Evolutionary conservation across 306 rosid genomes (phyloP).

Genomic region (Ammopiptanthus mongolicus): DNA sequence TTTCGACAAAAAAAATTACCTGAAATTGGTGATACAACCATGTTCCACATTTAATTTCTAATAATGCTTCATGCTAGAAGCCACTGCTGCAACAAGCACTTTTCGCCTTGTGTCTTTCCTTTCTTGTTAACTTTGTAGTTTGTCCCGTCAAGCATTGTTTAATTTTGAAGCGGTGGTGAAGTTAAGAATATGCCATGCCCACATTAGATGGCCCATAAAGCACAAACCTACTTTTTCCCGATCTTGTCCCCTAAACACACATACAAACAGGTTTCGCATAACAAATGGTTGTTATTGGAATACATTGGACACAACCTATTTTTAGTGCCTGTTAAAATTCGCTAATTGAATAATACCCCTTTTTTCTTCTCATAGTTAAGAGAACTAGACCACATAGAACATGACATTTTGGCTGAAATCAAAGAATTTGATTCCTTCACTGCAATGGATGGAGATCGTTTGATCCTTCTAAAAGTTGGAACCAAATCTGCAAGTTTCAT

Average conservation of each 20-base stretch:
- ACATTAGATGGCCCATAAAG: conserved; percentile 7
- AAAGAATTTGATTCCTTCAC: conserved; percentile 36
- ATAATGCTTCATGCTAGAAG: no score
- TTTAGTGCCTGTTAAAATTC: background rate
- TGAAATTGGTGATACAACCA: no score
- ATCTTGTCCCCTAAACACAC: background rate
- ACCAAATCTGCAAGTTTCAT: conserved; percentile 1
- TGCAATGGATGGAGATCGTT: background rate
- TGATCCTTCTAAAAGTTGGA: conserved; percentile 2
- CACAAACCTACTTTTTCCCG: background rate
- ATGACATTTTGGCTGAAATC: background rate
- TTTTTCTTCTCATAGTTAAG: no score
- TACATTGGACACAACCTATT: background rate
- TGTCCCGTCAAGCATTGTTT: background rate
- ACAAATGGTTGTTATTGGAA: background rate
- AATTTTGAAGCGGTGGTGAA: background rate
- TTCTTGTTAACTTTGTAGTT: background rate
- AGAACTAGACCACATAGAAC: no score
- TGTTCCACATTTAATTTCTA: no score
- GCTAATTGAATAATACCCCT: no score
- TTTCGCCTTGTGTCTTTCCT: background rate
- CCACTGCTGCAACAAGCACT: no score
- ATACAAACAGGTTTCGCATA: background rate
- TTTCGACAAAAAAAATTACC: no score
- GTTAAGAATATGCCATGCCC: conserved; percentile 21